A percentile compares a stretch with the other conserved stretches of the same genome.
These are phyloP conservation scores for Aspergillus sclerotioniger DNA, from an alignment of 495 filamentous ascomycete genomes.

Conservation along the genomic window DNA sequence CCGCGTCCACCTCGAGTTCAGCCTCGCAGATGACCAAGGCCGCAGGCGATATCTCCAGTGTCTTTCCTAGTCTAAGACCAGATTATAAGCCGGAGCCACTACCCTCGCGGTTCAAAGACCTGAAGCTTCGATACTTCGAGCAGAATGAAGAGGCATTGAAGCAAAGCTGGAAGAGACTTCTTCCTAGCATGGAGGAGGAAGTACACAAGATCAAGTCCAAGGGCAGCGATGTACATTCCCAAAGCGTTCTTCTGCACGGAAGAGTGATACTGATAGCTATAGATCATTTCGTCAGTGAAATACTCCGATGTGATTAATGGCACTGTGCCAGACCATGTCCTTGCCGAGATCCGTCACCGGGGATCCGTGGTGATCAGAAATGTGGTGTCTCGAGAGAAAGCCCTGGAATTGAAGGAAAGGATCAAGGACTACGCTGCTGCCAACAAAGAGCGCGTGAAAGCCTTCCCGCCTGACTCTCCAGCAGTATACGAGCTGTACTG, in stretches of 20 bases:
- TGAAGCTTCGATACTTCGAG: slow-evolving; percentile 64
- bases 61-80: slow-evolving; percentile 74
- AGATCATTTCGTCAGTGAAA: slow-evolving; percentile 60
- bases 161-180: slow-evolving; percentile 68
- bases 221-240: slow-evolving; percentile 45
- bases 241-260: neutral
- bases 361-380: slow-evolving; percentile 63
- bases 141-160: slow-evolving; percentile 62
- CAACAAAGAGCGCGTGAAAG: slow-evolving; percentile 49
- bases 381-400: slow-evolving; percentile 58
- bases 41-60: slow-evolving; percentile 75
- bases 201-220: slow-evolving; percentile 44
- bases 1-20: slow-evolving; percentile 35
- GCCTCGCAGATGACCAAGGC: slow-evolving; percentile 42
- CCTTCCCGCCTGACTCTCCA: slow-evolving; percentile 60
- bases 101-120: slow-evolving; percentile 67
- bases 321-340: slow-evolving; percentile 37
- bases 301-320: slow-evolving; percentile 52
- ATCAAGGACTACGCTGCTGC: slow-evolving; percentile 58
- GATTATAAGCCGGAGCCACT: slow-evolving; percentile 63
- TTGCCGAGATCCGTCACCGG: slow-evolving; percentile 59
- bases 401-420: slow-evolving; percentile 47
- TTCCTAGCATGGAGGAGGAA: slow-evolving; percentile 55
- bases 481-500: slow-evolving; percentile 90
- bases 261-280: slow-evolving; percentile 3